phyloP scores from a whole-genome alignment of 2,329 filamentous ascomycete genomes.

The Dendrostoma leiphaemia region DNA sequence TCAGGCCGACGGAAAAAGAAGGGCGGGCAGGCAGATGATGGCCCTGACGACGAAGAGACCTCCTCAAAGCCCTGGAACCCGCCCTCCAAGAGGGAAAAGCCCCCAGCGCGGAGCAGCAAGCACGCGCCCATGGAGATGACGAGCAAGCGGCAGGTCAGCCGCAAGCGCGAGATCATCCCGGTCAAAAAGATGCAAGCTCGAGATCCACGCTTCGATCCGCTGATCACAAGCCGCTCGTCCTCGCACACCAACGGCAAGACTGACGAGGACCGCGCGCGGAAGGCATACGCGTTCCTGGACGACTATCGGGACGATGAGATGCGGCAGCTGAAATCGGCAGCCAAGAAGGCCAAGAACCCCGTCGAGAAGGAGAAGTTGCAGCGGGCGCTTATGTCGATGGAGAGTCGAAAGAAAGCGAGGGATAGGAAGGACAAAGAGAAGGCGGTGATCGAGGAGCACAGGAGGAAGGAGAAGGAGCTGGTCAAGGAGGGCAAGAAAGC shows the following conservation, averaged over 20 bases:
- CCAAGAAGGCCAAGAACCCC: constrained; percentile 65
- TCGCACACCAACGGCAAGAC: constrained; percentile 30
- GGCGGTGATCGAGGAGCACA: constrained; percentile 71
- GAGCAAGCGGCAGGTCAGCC: constrained; percentile 79
- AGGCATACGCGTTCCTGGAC: constrained; percentile 84
- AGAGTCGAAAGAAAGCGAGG: constrained; percentile 71
- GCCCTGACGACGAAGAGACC: constrained; percentile 28
- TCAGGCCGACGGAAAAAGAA: constrained; percentile 27
- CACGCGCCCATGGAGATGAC: constrained; percentile 84
- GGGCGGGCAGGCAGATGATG: constrained; percentile 20
- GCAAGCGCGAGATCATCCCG: constrained; percentile 70
- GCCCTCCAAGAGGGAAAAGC: constrained; percentile 35
- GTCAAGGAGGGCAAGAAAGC: constrained; percentile 87
- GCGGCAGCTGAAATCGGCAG: constrained; percentile 64
- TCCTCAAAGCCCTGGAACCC: constrained; percentile 15
- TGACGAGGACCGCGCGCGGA: constrained; percentile 59
- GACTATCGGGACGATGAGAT: constrained; percentile 86
- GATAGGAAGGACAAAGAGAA: constrained; percentile 67
- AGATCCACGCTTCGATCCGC: constrained; percentile 85
- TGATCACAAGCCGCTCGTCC: constrained; percentile 33
- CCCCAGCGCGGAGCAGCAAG: constrained; percentile 55
- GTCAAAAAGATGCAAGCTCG: constrained; percentile 58
- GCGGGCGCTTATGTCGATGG: constrained; percentile 72
- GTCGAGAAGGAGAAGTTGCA: constrained; percentile 68
- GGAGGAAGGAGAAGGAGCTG: constrained; percentile 77